Evolutionary conservation across 805 yeast species (phyloP).

Genomic region (Candida hungchunana): DNA sequence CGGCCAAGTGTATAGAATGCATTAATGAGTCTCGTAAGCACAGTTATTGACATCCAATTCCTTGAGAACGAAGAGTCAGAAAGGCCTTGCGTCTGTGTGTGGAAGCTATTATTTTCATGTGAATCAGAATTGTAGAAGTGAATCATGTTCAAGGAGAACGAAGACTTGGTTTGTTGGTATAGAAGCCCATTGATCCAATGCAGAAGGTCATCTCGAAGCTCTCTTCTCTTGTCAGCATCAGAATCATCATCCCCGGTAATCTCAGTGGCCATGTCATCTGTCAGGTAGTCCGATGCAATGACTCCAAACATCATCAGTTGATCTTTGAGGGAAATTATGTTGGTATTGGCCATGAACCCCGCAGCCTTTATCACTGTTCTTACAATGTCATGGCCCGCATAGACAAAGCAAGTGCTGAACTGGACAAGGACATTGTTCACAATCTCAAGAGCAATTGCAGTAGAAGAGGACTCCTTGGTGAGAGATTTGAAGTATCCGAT

Average conservation of each 20-base stretch:
- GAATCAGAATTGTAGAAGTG: conserved; percentile 7
- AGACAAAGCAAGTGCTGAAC: conserved; percentile 38
- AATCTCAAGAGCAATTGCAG: conserved; percentile 36
- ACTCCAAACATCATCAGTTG: conserved; percentile 45
- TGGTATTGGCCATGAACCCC: conserved; percentile 34
- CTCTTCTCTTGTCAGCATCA: conserved; percentile 1
- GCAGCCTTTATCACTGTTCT: conserved; percentile 36
- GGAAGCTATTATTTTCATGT: conserved; percentile 19
- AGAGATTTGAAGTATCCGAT: conserved; percentile 20
- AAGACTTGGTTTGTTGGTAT: neutral
- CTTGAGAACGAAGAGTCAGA: conserved; percentile 8
- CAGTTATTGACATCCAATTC: conserved; percentile 41
- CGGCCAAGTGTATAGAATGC: conserved; percentile 9
- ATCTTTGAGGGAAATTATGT: conserved; percentile 37
- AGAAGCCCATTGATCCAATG: conserved; percentile 16
- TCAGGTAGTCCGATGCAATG: conserved; percentile 38
- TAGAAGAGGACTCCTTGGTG: conserved; percentile 27
- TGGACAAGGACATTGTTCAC: conserved; percentile 42
- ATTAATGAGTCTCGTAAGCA: conserved; percentile 30
- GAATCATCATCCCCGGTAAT: conserved; percentile 18
- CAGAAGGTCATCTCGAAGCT: conserved; percentile 11
- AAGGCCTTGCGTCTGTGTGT: conserved; percentile 22
- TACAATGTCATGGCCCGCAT: conserved; percentile 34
- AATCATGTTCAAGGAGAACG: conserved; percentile 12
- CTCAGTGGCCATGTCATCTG: conserved; percentile 22